phyloP scores from a whole-genome alignment of 2,329 filamentous ascomycete species.

The Aspergillus piperis region DNA sequence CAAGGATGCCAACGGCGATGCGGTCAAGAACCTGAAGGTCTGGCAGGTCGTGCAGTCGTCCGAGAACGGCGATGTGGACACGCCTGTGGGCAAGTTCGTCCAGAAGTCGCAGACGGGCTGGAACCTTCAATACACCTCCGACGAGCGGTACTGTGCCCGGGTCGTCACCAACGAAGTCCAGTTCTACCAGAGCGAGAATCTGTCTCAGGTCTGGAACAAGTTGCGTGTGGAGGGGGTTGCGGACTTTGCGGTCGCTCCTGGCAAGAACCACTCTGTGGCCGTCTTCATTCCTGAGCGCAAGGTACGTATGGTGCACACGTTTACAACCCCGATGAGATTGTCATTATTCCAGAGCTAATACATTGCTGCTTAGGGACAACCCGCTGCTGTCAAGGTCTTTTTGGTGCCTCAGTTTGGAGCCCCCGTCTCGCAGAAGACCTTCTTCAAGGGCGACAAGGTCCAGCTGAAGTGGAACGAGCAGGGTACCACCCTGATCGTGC shows the following conservation, averaged over 20 bases:
- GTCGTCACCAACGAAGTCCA: constrained; percentile 96
- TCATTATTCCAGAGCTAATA: neutral
- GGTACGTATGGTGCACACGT: constrained; percentile 54
- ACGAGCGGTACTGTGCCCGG: constrained; percentile 91
- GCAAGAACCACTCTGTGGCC: constrained; percentile 86
- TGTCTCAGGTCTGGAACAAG: constrained; percentile 91
- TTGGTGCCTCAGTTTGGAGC: constrained; percentile 82
- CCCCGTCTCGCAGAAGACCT: constrained; percentile 94
- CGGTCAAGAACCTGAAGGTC: constrained; percentile 94
- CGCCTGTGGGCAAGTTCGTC: constrained; percentile 82
- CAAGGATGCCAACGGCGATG: constrained; percentile 92
- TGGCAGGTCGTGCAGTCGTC: constrained; percentile 79
- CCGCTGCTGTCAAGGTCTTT: constrained; percentile 90
- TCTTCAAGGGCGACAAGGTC: constrained; percentile 99
- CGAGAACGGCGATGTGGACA: constrained; percentile 60
- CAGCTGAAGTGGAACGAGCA: constrained; percentile 96
- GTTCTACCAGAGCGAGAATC: constrained; percentile 86
- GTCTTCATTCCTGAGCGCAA: constrained; percentile 96
- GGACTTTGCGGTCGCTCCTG: constrained; percentile 87
- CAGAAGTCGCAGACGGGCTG: constrained; percentile 94
- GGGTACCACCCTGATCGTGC: constrained; percentile 86
- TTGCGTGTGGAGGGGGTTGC: constrained; percentile 85
- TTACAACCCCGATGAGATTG: neutral
- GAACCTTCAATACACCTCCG: constrained; percentile 95
- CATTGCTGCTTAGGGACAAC: constrained; percentile 69